Base-by-base conservation (phyloP, 192 early-diverging fungal genomes). In the Podila minutissima region DNA sequence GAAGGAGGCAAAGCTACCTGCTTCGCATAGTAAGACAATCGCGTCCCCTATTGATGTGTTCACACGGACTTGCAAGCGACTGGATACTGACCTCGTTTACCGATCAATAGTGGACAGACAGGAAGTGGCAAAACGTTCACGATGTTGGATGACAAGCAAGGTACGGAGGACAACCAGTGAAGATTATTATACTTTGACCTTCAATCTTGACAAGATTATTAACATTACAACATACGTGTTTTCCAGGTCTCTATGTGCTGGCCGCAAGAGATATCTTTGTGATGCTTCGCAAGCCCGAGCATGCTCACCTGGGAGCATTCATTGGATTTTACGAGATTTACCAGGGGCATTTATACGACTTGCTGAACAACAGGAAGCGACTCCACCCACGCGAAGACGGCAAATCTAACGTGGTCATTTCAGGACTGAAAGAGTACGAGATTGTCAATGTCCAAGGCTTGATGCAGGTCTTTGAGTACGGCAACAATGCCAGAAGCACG, bases 251-350 rank as follows among this genome's bases (percentile, higher is more conserved):
- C 20, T 99, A 98, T 68, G 95, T 97, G 9, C 86, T 93, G 71
- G 98, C 98, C 5, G 95, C 96, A 0, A 84, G 91, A 7, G 98
- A 99, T 79, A 95, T 99, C 66, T 97, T 99, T 84, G 82, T 86
- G 6, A 82, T 94, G 67, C 83, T 97, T 9, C 83, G 86, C 26
- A 88, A 75, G 17, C 91, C 94, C 4, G 85, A 96, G 66, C 87
- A 95, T 82, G 63, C 83, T 22, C 92, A 97, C 78, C 75, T 98
- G 59, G 72, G 89, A 13, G 94, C 94, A 4, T 96, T 87, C 71
- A 96, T 97, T 74, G 92, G 91, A 59, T 96, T 98, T 62, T 98
- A 97, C 76, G 98, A 99, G 77, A 98, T 99, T 66, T 99, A 99
- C 82, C 95, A 97, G 83, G 94, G 96, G n/a, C 95, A 98, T 41